A percentile compares a stretch with the other conserved stretches of the same genome.
phyloP scores from a whole-genome alignment of 2,329 filamentous ascomycete genomes.

The Albifimbria verrucaria region DNA sequence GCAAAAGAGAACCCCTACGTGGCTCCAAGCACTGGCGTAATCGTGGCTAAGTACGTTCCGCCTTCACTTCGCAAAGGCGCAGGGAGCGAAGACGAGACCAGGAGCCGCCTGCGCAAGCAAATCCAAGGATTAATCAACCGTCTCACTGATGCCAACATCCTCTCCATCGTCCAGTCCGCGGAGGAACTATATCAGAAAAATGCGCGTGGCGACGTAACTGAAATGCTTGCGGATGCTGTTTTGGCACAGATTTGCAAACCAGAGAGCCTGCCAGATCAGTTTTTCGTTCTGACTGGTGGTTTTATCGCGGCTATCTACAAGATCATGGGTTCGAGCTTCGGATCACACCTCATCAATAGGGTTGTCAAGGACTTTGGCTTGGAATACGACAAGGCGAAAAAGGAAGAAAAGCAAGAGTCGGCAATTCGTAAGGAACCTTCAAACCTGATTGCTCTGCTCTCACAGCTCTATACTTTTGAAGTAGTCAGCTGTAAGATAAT shows the following conservation, averaged over 20 bases:
- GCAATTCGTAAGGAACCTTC: conserved; percentile 38
- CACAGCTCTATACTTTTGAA: conserved; percentile 90
- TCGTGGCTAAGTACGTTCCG: conserved; percentile 76
- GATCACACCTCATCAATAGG: conserved; percentile 77
- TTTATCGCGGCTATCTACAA: conserved; percentile 89
- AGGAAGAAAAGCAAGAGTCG: conserved; percentile 35
- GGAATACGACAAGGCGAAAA: conserved; percentile 50
- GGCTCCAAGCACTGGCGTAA: conserved; percentile 56
- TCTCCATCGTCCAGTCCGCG: conserved; percentile 78
- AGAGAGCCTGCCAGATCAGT: conserved; percentile 78
- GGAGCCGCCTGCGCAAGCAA: conserved; percentile 70
- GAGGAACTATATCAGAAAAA: conserved; percentile 81
- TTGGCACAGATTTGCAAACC: conserved; percentile 77
- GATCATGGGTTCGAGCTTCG: conserved; percentile 82
- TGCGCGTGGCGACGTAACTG: conserved; percentile 84
- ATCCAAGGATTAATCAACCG: conserved; percentile 89
- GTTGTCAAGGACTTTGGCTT: conserved; percentile 72
- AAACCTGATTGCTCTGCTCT: conserved; percentile 79
- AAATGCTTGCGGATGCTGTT: conserved; percentile 72
- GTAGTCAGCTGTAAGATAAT: conserved; percentile 78
- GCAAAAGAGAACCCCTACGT: conserved; percentile 82
- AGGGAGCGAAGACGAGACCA: conserved; percentile 62
- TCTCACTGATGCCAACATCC: conserved; percentile 83
- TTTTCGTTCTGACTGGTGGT: conserved; percentile 84
- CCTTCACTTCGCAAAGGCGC: conserved; percentile 71